Evolutionary conservation across 2,329 filamentous ascomycete genomes (phyloP), one percentile per base, ranked within the genome.

Genomic region (Penicillium hesseltinei): DNA sequence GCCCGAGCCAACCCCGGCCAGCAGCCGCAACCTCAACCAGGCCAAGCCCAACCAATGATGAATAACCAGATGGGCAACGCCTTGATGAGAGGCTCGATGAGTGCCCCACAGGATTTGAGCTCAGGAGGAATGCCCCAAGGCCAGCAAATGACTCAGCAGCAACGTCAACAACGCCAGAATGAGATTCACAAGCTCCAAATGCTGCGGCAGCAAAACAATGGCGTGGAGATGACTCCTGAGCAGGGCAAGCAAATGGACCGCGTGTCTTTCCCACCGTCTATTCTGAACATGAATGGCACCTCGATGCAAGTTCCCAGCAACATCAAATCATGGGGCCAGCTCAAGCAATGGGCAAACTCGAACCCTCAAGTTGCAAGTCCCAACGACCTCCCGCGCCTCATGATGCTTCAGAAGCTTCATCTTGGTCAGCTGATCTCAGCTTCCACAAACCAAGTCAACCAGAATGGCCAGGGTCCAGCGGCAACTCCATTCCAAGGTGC

Each of bases 291-390:
- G 33, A 60, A 57, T 52, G 67, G 68, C 36, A 72, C 69, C 33
- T 62, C 65, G n/a, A 67, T 71, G 27, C 69, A 73, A 19, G 65
- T 83, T 10, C 82, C 83, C 6, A 78, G 77, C 29, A 70, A 80
- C 13, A 73, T 85, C 25, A 81, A 78, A 62, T 80, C 78, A 2
- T 86, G 84, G 84, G 78, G 78, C 9, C 80, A 84, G 55, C 72
- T 86, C 7, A 86, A 85, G 68, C 72, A 80, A 51, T 83, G 81
- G 75, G 78, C 79, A 17, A 65, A 68, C 29, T 72, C 78, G 43
- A 84, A 84, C 55, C 72, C 74, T 17, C 72, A 74, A 47, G 71
- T 74, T 5, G 62, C 80, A 47, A 76, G 74, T 19, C 73, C 72
- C 10, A 72, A 75, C 4, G 77, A 75, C 44, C 53, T 77, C 19